phyloP scores from a whole-genome alignment of 345 rosid genomes.

The Camelina laxa region DNA sequence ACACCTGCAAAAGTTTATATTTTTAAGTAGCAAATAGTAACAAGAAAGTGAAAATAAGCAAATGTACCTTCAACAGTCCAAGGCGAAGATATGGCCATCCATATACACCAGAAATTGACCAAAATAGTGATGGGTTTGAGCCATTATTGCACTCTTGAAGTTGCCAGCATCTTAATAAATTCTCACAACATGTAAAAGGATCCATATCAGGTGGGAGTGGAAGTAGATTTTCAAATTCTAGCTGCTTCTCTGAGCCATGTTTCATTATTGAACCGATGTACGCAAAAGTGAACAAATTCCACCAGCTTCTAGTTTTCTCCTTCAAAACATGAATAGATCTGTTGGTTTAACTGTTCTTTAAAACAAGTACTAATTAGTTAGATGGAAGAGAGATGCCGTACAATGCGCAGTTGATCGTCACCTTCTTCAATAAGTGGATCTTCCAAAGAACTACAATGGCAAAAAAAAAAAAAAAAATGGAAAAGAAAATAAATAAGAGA shows the following conservation, averaged over 20 bases:
- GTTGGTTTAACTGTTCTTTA: conserved; percentile 11
- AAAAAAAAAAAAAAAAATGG: not conserved
- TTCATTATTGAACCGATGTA: conserved; percentile 65
- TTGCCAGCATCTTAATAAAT: conserved; percentile 65
- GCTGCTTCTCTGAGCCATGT: conserved; percentile 72
- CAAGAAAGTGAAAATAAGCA: conserved; percentile 15
- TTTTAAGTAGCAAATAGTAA: not conserved
- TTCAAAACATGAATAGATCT: conserved; percentile 30
- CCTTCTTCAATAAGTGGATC: conserved; percentile 64
- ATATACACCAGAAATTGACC: conserved; percentile 77
- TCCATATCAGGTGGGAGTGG: conserved; percentile 71
- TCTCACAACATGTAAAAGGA: conserved; percentile 70
- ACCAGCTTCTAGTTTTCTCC: conserved; percentile 55
- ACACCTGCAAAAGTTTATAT: conserved; percentile 51
- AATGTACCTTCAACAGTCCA: conserved; percentile 76
- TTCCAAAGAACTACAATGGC: conserved; percentile 60
- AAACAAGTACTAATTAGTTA: conserved; percentile 4
- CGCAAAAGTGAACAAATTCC: conserved; percentile 70
- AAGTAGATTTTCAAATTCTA: conserved; percentile 84
- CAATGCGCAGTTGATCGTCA: conserved; percentile 44
- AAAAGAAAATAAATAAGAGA: not conserved
- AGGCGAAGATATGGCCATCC: conserved; percentile 82
- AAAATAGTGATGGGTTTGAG: conserved; percentile 62
- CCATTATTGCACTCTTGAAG: conserved; percentile 47
- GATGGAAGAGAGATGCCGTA: conserved; percentile 25